Base-by-base conservation (phyloP, 441 rosid species). In the Lepidium campestre region DNA sequence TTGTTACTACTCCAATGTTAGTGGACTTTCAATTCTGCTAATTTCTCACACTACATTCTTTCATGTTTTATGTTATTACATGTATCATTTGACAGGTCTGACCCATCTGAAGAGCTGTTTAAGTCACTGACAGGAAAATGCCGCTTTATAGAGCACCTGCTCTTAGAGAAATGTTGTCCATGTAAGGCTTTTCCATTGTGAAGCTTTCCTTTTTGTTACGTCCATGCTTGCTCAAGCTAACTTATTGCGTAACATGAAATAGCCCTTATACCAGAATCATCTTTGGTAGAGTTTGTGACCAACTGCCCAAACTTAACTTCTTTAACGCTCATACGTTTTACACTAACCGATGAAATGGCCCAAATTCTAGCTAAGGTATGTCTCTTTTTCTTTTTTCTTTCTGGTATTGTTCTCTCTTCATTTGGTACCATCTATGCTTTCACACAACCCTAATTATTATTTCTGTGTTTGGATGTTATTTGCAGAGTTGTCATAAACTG, bases 121-220 rank as follows among this genome's bases (percentile, higher is more conserved):
- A 77, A 63, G 76, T 77, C 88, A 11, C 85, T 89, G 61, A 76
- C 88, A 77, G 44, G 10, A 67, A 79, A 79, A 65, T 89, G 93
- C 47, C 93, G 68, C 67, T 75, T 82, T 74, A 77, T 91, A 72
- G 91, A 85, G 83, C 81, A 93, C 20, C 78, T 87, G 75, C 83
- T 84, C 80, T 85, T 91, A 45, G 91, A 89, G 57, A 35, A 19
- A 52, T 54, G 52, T 10, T 15, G 12, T 25, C 35, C 3, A 52
- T 22, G 76, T 73, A 59, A 52, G 53, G 19, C 32, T 34, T 58
- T 61, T 65, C 67, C 42, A 52, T 29, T 18, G 34, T 58, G 60
- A 59, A 59, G 67, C 27, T 66, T 57, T 20, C 39, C 42, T 41
- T 49, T 57, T 20, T 32, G 7, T 57, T 41, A 50, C 48, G 32